Percentiles rank a stretch among this genome's conserved stretches.
These are phyloP conservation scores for Saturnispora mendoncae DNA, from an alignment of 805 yeast species.

Conservation along the genomic window DNA sequence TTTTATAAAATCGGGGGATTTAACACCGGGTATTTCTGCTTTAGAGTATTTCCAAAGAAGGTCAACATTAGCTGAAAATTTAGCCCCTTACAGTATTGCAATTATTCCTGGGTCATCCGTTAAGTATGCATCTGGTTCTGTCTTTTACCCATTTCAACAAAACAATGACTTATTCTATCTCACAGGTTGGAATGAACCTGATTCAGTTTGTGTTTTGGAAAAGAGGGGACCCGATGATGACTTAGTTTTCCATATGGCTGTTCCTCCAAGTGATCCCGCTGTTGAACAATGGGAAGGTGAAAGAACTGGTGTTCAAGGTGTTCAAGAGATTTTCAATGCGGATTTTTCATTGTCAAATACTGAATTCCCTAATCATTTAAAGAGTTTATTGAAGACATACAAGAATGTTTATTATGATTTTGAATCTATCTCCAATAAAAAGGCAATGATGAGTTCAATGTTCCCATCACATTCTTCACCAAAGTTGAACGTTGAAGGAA, in stretches of 20 bases:
- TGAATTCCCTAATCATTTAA: constrained; percentile 35
- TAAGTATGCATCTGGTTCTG: constrained; percentile 82
- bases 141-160: constrained; percentile 88
- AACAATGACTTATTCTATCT: constrained; percentile 79
- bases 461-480: constrained; percentile 5
- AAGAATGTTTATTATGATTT: constrained; percentile 49
- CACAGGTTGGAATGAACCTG: constrained; percentile 91
- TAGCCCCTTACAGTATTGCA: constrained; percentile 61
- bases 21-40: constrained; percentile 85
- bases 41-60: constrained; percentile 74
- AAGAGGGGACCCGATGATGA: constrained; percentile 45
- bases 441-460: constrained; percentile 17
- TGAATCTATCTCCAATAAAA: constrained; percentile 16
- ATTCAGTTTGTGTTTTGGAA: constrained; percentile 60
- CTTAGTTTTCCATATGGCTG: constrained; percentile 65
- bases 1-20: constrained; percentile 60
- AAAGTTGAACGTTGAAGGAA: constrained; percentile 13
- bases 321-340: constrained; percentile 76
- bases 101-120: constrained; percentile 64
- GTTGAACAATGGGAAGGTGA: constrained; percentile 95
- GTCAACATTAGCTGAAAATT: constrained; percentile 39
- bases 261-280: constrained; percentile 69
- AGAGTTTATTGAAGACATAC: constrained; percentile 39
- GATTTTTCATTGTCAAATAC: constrained; percentile 56
- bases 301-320: constrained; percentile 81